These are phyloP conservation scores for Apophysomyces variabilis DNA, from an alignment of 371 early-diverging fungal genomes.

Conservation along the genomic window DNA sequence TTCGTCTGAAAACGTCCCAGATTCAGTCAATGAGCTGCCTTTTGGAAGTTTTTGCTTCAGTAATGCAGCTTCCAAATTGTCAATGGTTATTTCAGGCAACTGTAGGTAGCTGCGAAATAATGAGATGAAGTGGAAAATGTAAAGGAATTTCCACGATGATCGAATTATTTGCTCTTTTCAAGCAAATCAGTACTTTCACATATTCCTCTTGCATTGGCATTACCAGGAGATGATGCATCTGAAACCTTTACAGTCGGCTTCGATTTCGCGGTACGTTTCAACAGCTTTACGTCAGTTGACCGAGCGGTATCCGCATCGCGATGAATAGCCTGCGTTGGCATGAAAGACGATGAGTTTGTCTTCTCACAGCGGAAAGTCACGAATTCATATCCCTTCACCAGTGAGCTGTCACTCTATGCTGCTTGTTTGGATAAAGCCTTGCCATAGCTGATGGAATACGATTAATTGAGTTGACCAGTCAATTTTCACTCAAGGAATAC, in stretches of 20 bases:
- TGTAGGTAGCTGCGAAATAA: neutral
- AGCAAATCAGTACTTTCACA: neutral
- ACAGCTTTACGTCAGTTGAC: neutral
- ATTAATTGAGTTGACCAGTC: too few relatives aligned
- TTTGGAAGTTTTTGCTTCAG: neutral
- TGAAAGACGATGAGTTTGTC: neutral
- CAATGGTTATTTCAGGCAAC: constrained; percentile 7
- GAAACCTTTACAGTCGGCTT: neutral
- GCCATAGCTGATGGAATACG: too few relatives aligned
- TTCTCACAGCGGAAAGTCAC: neutral
- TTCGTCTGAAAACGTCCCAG: neutral
- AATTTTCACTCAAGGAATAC: too few relatives aligned
- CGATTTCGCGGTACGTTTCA: neutral
- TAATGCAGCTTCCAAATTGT: constrained; percentile 6
- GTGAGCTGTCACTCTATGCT: neutral
- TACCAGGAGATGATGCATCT: neutral
- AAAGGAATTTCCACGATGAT: constrained; percentile 17
- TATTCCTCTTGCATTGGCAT: too few relatives aligned
- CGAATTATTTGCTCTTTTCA: constrained; percentile 11
- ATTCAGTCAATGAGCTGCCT: neutral
- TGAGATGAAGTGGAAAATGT: constrained; percentile 10
- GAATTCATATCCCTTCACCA: neutral
- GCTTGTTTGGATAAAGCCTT: too few relatives aligned
- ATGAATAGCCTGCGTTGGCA: neutral
- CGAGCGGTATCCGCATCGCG: neutral